phyloP scores from a whole-genome alignment of 768 basidiomycete genomes.

The Agaricus bisporus region DNA sequence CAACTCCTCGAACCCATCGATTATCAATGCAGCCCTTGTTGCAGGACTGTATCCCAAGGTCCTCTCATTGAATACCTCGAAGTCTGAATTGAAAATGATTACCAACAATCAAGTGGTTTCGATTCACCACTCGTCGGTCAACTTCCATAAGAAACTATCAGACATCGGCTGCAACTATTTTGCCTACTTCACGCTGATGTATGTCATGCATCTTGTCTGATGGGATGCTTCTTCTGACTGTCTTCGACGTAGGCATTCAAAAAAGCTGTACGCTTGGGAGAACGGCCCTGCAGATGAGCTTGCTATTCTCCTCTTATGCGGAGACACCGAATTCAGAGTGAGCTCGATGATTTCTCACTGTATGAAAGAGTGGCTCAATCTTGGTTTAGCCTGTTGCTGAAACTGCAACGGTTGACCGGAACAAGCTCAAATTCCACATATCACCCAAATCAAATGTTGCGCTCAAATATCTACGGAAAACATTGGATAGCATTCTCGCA shows the following conservation, averaged over 20 bases:
- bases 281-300: conserved; percentile 84
- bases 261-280: conserved; percentile 91
- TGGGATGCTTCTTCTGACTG: background rate
- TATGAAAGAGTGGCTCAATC: background rate
- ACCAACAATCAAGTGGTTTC: conserved; percentile 71
- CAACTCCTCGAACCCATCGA: conserved; percentile 56
- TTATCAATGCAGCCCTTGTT: conserved; percentile 77
- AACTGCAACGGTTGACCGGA: conserved; percentile 76
- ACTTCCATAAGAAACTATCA: conserved; percentile 60
- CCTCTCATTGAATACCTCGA: conserved; percentile 56
- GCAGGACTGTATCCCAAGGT: conserved; percentile 92
- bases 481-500: conserved; percentile 53
- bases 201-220: background rate
- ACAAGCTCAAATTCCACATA: conserved; percentile 61
- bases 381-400: conserved; percentile 58
- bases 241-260: conserved; percentile 68
- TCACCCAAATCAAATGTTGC: conserved; percentile 71
- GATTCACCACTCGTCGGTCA: conserved; percentile 91
- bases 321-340: conserved; percentile 85
- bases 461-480: conserved; percentile 70
- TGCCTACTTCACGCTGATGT: conserved; percentile 88
- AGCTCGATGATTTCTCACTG: background rate
- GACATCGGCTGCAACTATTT: conserved; percentile 76
- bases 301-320: conserved; percentile 77
- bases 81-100: conserved; percentile 68